Conservation (phyloP, 345 rosid genomes). For the Syzygium jambos region DNA sequence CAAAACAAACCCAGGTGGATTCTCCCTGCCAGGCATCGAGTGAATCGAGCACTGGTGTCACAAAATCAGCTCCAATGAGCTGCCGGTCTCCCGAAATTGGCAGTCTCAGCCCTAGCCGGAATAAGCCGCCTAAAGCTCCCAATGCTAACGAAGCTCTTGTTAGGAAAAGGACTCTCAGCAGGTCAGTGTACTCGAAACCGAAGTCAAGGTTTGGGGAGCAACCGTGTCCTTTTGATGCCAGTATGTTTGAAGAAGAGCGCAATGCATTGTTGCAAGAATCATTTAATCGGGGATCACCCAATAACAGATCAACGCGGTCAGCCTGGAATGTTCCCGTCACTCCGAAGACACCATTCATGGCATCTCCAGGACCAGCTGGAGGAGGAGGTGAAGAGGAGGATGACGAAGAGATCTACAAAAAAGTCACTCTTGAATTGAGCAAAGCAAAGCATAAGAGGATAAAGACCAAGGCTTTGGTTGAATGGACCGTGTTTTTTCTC, state of each 20-base stretch:
- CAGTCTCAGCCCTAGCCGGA: slow-evolving; percentile 24
- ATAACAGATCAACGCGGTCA: slow-evolving; percentile 23
- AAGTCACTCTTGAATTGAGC: slow-evolving; percentile 30
- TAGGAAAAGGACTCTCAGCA: slow-evolving; percentile 37
- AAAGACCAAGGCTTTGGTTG: slow-evolving; percentile 25
- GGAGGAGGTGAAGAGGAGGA: slow-evolving; percentile 54
- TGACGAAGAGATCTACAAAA: slow-evolving; percentile 48
- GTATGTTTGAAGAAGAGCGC: slow-evolving; percentile 26
- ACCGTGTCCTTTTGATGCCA: slow-evolving; percentile 24
- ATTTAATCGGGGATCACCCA: slow-evolving; percentile 35
- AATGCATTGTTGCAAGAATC: slow-evolving; percentile 22
- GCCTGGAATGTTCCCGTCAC: slow-evolving; percentile 21
- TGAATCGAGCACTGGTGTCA: slow-evolving; percentile 9
- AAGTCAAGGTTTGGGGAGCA: slow-evolving; percentile 81
- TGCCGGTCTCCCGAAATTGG: slow-evolving; percentile 46
- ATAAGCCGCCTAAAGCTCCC: slow-evolving; percentile 60
- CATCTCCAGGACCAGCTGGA: slow-evolving; percentile 26
- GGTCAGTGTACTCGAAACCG: slow-evolving; percentile 62
- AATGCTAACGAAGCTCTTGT: slow-evolving; percentile 19
- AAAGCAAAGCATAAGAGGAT: slow-evolving; percentile 24
- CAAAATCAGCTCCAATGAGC: slow-evolving; percentile 20
- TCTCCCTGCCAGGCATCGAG: neutral
- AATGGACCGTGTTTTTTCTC: slow-evolving; percentile 34
- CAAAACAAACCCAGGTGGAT: neutral
- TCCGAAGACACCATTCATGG: slow-evolving; percentile 23